phyloP scores from a whole-genome alignment of 257 asterid species.

The Scutellaria minor region DNA sequence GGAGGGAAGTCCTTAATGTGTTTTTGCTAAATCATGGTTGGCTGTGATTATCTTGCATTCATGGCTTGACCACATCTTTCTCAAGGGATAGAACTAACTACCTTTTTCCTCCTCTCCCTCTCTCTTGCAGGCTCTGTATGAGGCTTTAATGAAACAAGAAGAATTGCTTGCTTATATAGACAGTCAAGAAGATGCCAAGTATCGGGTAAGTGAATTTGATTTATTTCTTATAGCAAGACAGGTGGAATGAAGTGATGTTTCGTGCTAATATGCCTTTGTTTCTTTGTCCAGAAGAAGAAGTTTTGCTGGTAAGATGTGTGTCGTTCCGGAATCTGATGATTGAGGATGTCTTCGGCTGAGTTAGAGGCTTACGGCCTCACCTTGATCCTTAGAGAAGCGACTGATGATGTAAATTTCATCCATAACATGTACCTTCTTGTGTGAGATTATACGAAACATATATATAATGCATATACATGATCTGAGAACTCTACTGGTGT shows the following conservation, averaged over 20 bases:
- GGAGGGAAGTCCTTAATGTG: not conserved
- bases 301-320: constrained; percentile 66
- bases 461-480: constrained; percentile 4
- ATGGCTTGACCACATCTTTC: not conserved
- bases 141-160: constrained; percentile 96
- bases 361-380: constrained; percentile 17
- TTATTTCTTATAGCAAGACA: not conserved
- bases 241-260: not conserved
- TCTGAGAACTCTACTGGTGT: constrained; percentile 10
- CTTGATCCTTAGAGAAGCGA: constrained; percentile 26
- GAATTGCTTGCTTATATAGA: constrained; percentile 95
- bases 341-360: constrained; percentile 22
- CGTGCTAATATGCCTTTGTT: constrained; percentile 11
- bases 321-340: constrained; percentile 26
- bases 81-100: constrained; percentile 1
- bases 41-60: not conserved
- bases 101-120: not conserved
- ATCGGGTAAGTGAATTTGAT: constrained; percentile 52
- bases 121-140: constrained; percentile 76
- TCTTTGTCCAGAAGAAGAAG: constrained; percentile 69
- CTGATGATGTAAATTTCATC: constrained; percentile 36
- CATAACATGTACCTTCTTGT: constrained; percentile 12
- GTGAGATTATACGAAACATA: constrained; percentile 27
- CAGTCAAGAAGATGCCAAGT: constrained; percentile 79
- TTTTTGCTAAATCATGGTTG: not conserved